Evolutionary conservation across 176 grass and related monocot genomes (phyloP).

Genomic region (Carex myosuroides): DNA sequence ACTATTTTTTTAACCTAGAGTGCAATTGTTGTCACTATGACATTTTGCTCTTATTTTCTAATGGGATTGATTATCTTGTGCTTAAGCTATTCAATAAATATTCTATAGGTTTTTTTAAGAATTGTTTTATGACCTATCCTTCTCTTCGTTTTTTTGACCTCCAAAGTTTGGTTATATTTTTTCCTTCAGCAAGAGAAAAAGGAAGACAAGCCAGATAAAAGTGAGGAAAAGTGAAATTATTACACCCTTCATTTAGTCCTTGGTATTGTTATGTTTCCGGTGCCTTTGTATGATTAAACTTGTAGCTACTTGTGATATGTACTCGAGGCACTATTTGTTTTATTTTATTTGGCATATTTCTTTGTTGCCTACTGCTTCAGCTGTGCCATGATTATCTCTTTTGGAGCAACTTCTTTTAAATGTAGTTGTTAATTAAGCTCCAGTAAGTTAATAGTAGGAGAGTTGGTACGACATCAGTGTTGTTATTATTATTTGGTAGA

Average conservation of each 20-base stretch:
- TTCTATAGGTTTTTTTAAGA: not conserved
- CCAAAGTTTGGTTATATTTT: not conserved
- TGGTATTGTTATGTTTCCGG: not conserved
- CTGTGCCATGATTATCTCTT: not conserved
- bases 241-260: not conserved
- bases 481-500: not conserved
- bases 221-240: conserved; percentile 57
- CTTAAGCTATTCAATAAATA: not conserved
- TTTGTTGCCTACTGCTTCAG: not conserved
- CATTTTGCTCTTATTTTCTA: not conserved
- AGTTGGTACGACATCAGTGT: conserved; percentile 16
- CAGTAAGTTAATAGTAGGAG: not conserved
- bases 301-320: conserved; percentile 2
- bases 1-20: not conserved
- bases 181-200: conserved; percentile 56
- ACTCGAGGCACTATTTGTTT: not conserved
- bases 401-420: not conserved
- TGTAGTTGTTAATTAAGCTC: conserved; percentile 3
- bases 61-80: not conserved
- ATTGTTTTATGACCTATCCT: not conserved
- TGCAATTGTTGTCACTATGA: conserved; percentile 1
- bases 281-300: conserved; percentile 14
- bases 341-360: conserved; percentile 1
- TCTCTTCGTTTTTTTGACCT: not conserved
- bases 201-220: conserved; percentile 61